Percentiles rank a stretch among this genome's conserved stretches.
Conservation (phyloP, 208 protist genomes). For the Acanthamoeba castellanii region DNA sequence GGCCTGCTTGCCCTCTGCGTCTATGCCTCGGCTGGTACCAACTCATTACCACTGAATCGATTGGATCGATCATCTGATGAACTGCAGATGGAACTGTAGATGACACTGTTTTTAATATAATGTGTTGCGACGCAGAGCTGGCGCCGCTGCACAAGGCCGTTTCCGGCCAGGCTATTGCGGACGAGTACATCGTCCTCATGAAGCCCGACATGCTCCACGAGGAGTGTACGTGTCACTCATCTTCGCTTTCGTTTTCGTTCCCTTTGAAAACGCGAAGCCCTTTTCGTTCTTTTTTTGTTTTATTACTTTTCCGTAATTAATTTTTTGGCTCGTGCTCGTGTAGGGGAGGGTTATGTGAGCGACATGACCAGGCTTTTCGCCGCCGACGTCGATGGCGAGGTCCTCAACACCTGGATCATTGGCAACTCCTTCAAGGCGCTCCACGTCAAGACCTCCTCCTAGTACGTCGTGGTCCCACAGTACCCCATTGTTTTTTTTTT, state of each 20-base stretch:
- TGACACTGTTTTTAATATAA: too few relatives aligned
- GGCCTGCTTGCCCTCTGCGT: too few relatives aligned
- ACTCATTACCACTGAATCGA: too few relatives aligned
- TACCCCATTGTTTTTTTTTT: too few relatives aligned
- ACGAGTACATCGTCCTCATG: constrained; percentile 65
- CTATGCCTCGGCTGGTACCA: too few relatives aligned
- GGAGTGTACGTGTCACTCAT: too few relatives aligned
- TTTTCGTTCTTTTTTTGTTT: too few relatives aligned
- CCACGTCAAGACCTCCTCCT: background rate
- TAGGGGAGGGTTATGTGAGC: constrained; percentile 9
- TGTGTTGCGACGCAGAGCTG: background rate
- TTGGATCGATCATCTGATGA: too few relatives aligned
- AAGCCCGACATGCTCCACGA: background rate
- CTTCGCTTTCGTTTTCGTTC: background rate
- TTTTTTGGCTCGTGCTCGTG: too few relatives aligned
- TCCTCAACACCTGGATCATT: background rate
- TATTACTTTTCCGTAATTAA: too few relatives aligned
- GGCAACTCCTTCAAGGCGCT: constrained; percentile 6
- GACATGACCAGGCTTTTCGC: background rate
- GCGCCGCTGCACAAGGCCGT: constrained; percentile 30
- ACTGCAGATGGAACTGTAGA: too few relatives aligned
- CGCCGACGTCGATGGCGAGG: background rate
- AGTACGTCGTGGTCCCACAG: background rate
- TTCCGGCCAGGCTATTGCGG: background rate
- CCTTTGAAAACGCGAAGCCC: too few relatives aligned